Base-by-base conservation (phyloP, 192 early-diverging fungal species). In the Dissophora globulifera region DNA sequence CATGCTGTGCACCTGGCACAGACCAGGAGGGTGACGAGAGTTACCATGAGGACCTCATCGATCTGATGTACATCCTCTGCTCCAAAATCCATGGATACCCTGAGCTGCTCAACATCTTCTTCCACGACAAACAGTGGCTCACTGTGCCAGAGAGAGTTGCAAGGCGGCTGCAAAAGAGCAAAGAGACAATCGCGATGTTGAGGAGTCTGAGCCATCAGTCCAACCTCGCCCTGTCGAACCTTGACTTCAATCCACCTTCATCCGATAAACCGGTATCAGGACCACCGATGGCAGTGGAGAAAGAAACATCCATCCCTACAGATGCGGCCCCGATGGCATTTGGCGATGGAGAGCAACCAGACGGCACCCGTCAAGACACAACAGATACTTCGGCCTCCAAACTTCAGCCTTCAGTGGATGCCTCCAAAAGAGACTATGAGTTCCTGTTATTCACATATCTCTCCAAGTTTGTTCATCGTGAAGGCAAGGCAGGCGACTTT, bases 361-460 rank as follows among this genome's bases (percentile, higher is more conserved):
- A 4, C 9, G n/a, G 16, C n/a, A 5, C n/a, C 12, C n/a, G 10
- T n/a, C 4, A 5, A 17, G 43, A 45, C 16, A 17, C 43, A 10
- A 45, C 4, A 4, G 17, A 45, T 45, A 45, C 9, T n/a, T n/a
- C 43, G 4, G 6, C 43, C 4, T 45, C 43, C 43, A 45, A 45
- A 45, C 43, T 45, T 4, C 43, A 25, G 49, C 19, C 46, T 3
- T 19, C 68, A 50, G 74, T 62, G 56, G 58, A 72, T 31, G 81
- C 51, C 82, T 85, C 46, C 22, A 76, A 79, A 78, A 75, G 63
- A 4, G 85, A 85, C 51, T 93, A 88, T 70, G 91, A 95, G 50
- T 97, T 95, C 61, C 76, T 94, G 22, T 74, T 98, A 11, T 96
- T 96, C 67, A 92, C 94, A 23, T 95, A 98, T 50, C 83, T 98